Evolutionary conservation across 352 stramenopile genomes (phyloP).

Genomic region (Phytophthora citricola): DNA sequence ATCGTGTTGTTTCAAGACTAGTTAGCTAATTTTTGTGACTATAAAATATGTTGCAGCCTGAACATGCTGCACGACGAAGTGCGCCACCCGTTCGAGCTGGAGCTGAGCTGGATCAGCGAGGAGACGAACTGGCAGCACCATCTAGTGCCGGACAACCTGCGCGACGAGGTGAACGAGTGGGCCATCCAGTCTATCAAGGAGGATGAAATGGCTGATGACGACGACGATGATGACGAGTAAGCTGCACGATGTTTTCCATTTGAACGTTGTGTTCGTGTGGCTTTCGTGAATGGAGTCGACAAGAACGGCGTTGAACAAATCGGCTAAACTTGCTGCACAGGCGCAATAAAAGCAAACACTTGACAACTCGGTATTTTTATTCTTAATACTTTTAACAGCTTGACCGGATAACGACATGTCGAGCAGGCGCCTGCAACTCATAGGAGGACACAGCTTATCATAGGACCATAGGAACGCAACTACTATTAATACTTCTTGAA

Average conservation of each 20-base stretch:
- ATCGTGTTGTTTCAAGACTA: background rate
- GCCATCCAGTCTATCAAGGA: constrained; percentile 88
- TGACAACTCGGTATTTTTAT: constrained; percentile 9
- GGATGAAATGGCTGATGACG: constrained; percentile 89
- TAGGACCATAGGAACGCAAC: too few species aligned
- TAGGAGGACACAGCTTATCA: constrained; percentile 2
- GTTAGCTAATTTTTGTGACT: background rate
- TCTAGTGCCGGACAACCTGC: constrained; percentile 92
- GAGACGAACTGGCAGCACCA: constrained; percentile 96
- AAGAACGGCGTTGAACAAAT: constrained; percentile 2
- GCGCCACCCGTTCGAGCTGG: constrained; percentile 98
- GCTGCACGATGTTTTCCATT: constrained; percentile 6
- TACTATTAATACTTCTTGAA: too few species aligned
- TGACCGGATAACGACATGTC: too few species aligned
- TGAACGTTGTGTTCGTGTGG: constrained; percentile 16
- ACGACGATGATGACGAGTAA: constrained; percentile 83
- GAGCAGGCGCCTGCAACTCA: background rate
- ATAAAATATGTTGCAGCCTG: constrained; percentile 62
- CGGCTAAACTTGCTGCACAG: constrained; percentile 32
- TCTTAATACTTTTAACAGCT: too few species aligned
- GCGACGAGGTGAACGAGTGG: constrained; percentile 87
- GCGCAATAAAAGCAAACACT: constrained; percentile 35
- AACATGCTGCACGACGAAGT: constrained; percentile 96
- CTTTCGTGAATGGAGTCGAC: background rate
- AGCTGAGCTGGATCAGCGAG: constrained; percentile 98